These are phyloP conservation scores for Zymoseptoria pseudotritici DNA, from an alignment of 2,329 filamentous ascomycete genomes.

Conservation along the genomic window DNA sequence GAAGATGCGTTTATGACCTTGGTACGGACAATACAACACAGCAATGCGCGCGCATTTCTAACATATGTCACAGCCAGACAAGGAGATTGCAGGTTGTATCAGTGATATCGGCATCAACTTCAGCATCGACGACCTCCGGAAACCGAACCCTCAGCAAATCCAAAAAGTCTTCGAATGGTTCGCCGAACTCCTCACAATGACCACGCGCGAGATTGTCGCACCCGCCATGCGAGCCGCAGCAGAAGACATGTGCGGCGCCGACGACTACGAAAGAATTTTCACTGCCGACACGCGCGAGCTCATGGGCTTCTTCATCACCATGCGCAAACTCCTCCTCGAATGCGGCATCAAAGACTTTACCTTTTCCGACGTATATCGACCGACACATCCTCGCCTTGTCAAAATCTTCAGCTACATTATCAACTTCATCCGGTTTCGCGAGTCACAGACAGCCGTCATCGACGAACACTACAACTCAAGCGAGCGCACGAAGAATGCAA, in stretches of 20 bases:
- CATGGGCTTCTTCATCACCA: conserved; percentile 87
- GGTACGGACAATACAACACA: conserved; percentile 27
- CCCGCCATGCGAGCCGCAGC: conserved; percentile 90
- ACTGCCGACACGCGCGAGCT: conserved; percentile 84
- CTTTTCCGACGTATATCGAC: conserved; percentile 84
- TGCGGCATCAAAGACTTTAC: conserved; percentile 92
- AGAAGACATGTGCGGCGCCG: conserved; percentile 69
- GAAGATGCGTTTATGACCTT: conserved; percentile 47
- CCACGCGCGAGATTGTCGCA: conserved; percentile 85
- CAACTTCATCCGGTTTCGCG: conserved; percentile 96
- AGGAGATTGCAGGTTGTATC: conserved; percentile 93
- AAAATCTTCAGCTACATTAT: conserved; percentile 98
- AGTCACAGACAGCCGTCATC: conserved; percentile 81
- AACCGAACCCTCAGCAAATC: conserved; percentile 88
- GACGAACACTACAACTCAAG: conserved; percentile 90
- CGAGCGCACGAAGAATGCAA: conserved; percentile 76
- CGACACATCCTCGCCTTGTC: conserved; percentile 79
- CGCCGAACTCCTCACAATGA: conserved; percentile 86
- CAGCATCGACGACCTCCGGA: conserved; percentile 76
- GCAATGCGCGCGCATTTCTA: conserved; percentile 3
- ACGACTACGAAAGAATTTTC: conserved; percentile 69
- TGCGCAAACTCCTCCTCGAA: conserved; percentile 70
- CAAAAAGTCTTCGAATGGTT: conserved; percentile 99
- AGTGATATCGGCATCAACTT: conserved; percentile 93
- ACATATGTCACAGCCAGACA: conserved; percentile 45